A percentile compares a stretch with the other conserved stretches of the same genome.
These are phyloP conservation scores for Yamadazyma aaseri DNA, from an alignment of 1,139 yeast species.

Conservation along the genomic window DNA sequence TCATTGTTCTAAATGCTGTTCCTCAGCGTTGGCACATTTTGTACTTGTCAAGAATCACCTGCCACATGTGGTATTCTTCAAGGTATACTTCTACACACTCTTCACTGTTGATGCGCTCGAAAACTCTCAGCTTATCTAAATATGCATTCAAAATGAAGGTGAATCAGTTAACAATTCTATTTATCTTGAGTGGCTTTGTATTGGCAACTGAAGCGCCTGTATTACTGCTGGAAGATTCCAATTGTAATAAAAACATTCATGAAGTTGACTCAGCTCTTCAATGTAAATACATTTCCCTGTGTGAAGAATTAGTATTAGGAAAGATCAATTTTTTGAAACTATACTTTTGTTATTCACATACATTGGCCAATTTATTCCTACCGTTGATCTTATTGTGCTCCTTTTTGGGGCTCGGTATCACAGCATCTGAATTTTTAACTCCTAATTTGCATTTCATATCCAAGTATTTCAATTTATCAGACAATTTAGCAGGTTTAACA, in stretches of 20 bases:
- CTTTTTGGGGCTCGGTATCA: constrained; percentile 64
- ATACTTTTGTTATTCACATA: constrained; percentile 19
- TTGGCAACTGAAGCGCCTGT: too few relatives aligned
- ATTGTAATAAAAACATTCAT: constrained; percentile 1
- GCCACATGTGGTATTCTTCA: too few relatives aligned
- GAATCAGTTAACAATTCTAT: too few relatives aligned
- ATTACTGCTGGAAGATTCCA: too few relatives aligned
- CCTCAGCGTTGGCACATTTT: too few relatives aligned
- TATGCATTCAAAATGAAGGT: too few relatives aligned
- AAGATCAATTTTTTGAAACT: constrained; percentile 37
- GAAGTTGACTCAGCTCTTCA: constrained; percentile 22
- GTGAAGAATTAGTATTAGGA: constrained; percentile 37
- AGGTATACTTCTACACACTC: too few relatives aligned
- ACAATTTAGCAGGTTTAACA: constrained; percentile 83
- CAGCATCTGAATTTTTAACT: constrained; percentile 75
- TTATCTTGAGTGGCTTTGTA: too few relatives aligned
- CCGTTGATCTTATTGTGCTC: constrained; percentile 31
- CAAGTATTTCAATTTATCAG: constrained; percentile 59
- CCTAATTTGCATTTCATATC: constrained; percentile 71
- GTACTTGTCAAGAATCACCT: too few relatives aligned
- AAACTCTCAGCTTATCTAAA: too few relatives aligned
- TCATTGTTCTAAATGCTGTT: too few relatives aligned
- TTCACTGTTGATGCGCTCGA: too few relatives aligned
- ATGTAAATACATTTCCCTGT: constrained; percentile 43
- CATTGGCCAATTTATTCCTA: constrained; percentile 16